A percentile compares a stretch with the other conserved stretches of the same genome.
phyloP scores from a whole-genome alignment of 306 rosid genomes.

The Acacia crassicarpa region DNA sequence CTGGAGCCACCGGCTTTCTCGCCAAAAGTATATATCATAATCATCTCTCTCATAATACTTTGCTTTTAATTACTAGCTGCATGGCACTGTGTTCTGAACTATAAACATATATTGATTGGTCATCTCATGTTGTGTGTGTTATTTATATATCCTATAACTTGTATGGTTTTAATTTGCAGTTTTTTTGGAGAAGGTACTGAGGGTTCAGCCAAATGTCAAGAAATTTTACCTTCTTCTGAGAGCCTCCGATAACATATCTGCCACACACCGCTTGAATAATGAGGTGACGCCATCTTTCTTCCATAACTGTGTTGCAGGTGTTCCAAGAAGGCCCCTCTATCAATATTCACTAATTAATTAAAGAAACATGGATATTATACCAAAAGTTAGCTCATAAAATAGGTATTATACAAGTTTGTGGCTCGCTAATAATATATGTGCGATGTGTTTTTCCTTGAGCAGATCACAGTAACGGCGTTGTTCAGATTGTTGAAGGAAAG shows the following conservation, averaged over 20 bases:
- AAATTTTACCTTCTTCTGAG: conserved; percentile 59
- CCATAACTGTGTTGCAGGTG: neutral
- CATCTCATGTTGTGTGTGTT: neutral
- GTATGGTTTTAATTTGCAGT: conserved; percentile 35
- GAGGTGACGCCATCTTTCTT: conserved; percentile 39
- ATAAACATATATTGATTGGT: neutral
- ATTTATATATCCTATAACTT: neutral
- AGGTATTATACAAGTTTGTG: neutral
- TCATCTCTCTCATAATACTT: neutral
- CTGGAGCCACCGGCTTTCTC: conserved; percentile 19
- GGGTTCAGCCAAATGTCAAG: conserved; percentile 32
- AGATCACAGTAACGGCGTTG: conserved; percentile 52
- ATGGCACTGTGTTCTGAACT: neutral
- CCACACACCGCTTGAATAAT: conserved; percentile 40
- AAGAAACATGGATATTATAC: neutral
- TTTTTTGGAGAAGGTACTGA: conserved; percentile 60
- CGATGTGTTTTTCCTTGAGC: neutral
- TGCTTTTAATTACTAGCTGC: neutral
- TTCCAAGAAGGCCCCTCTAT: neutral
- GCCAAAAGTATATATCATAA: neutral
- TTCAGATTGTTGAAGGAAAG: conserved; percentile 46
- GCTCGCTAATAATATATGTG: neutral
- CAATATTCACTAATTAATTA: neutral
- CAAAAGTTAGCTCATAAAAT: neutral
- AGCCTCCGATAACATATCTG: conserved; percentile 39